These are phyloP conservation scores for Pseudotulostoma volvatum DNA, from an alignment of 495 filamentous ascomycete species.

Conservation along the genomic window DNA sequence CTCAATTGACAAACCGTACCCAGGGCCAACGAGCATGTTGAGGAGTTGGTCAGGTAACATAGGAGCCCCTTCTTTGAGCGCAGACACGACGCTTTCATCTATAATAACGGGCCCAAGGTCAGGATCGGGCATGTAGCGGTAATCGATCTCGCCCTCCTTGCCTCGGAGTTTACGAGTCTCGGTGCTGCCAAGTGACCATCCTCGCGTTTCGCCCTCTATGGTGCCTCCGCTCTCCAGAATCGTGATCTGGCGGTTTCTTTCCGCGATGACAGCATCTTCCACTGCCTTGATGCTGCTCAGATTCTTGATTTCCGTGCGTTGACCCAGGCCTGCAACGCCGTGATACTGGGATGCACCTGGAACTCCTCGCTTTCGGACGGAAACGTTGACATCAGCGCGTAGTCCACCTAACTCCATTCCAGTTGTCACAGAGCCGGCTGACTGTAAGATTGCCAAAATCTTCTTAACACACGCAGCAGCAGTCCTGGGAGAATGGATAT, in stretches of 20 bases:
- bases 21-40: slow-evolving; percentile 32
- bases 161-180: slow-evolving; percentile 62
- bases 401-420: slow-evolving; percentile 91
- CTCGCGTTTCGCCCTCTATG: slow-evolving; percentile 77
- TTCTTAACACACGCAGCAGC: slow-evolving; percentile 80
- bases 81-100: slow-evolving; percentile 46
- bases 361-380: slow-evolving; percentile 41
- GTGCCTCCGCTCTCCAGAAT: slow-evolving; percentile 63
- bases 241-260: slow-evolving; percentile 72
- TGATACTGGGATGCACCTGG: slow-evolving; percentile 33
- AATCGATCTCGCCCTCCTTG: slow-evolving; percentile 95
- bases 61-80: slow-evolving; percentile 44
- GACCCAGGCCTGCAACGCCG: slow-evolving; percentile 49
- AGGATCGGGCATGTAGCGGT: slow-evolving; percentile 96
- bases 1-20: slow-evolving; percentile 56
- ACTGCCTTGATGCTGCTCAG: slow-evolving; percentile 86
- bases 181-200: slow-evolving; percentile 71
- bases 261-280: slow-evolving; percentile 81
- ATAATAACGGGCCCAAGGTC: slow-evolving; percentile 73
- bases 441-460: slow-evolving; percentile 65
- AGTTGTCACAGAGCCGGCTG: slow-evolving; percentile 63
- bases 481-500: slow-evolving; percentile 68
- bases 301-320: slow-evolving; percentile 96
- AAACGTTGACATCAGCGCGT: slow-evolving; percentile 91
- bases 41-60: slow-evolving; percentile 54